These are phyloP conservation scores for Xylaria sp. DNA, from an alignment of 2,329 filamentous ascomycete species.

Conservation along the genomic window DNA sequence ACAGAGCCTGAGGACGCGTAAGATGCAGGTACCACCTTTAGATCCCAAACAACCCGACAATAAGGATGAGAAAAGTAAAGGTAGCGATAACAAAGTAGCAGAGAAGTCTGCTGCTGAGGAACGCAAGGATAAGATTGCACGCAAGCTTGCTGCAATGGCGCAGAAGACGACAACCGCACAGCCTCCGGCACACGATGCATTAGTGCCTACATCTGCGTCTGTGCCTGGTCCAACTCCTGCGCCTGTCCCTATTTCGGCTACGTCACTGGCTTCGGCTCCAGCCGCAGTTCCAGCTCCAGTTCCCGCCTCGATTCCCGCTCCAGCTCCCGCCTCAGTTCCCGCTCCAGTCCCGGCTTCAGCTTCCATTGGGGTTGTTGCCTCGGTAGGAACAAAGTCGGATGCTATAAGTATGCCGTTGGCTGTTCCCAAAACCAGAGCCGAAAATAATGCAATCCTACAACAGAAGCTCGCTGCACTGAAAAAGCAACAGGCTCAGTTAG, in stretches of 20 bases:
- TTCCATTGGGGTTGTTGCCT: slow-evolving; percentile 11
- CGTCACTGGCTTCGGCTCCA: not conserved
- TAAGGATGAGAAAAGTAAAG: slow-evolving; percentile 21
- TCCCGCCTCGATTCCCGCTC: slow-evolving; percentile 17
- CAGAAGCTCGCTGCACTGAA: slow-evolving; percentile 82
- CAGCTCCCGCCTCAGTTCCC: slow-evolving; percentile 21
- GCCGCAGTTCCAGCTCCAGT: slow-evolving; percentile 25
- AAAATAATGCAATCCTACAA: slow-evolving; percentile 78
- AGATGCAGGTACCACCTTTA: slow-evolving; percentile 21
- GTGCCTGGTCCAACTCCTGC: slow-evolving; percentile 6
- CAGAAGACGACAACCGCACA: slow-evolving; percentile 45
- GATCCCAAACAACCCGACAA: slow-evolving; percentile 8
- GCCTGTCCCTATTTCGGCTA: slow-evolving; percentile 1
- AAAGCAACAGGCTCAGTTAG: slow-evolving; percentile 54
- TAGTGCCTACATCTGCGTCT: slow-evolving; percentile 11
- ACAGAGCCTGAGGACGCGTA: slow-evolving; percentile 20
- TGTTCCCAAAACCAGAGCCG: slow-evolving; percentile 62
- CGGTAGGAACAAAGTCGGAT: slow-evolving; percentile 20
- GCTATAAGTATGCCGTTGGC: slow-evolving; percentile 35
- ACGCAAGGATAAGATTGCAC: slow-evolving; percentile 50
- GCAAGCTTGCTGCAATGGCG: slow-evolving; percentile 49
- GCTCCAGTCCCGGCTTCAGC: slow-evolving; percentile 17
- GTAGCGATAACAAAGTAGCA: slow-evolving; percentile 33
- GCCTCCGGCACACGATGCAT: slow-evolving; percentile 33
- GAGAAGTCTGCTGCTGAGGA: slow-evolving; percentile 49